Percentiles rank a stretch among this genome's conserved stretches.
These are phyloP conservation scores for Blastobotrys serpentis DNA, from an alignment of 1,139 yeast genomes.

Conservation along the genomic window DNA sequence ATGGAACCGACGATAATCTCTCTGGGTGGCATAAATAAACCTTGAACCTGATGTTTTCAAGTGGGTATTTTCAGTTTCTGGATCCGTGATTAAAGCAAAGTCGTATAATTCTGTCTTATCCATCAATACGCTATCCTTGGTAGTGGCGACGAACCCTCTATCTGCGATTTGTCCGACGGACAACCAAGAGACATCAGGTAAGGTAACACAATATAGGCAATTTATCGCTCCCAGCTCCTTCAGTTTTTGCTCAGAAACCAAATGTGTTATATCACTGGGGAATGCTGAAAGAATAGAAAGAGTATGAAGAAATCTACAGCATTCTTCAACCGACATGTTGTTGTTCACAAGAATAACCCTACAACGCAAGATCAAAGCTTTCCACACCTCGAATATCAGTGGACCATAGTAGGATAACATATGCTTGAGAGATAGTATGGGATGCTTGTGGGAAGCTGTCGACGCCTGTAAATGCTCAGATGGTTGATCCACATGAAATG, in stretches of 20 bases:
- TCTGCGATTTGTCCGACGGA: slow-evolving; percentile 15
- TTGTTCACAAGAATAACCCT: slow-evolving; percentile 54
- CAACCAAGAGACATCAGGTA: slow-evolving; percentile 48
- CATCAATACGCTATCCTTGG: slow-evolving; percentile 68
- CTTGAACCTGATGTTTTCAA: slow-evolving; percentile 10
- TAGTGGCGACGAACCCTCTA: slow-evolving; percentile 57
- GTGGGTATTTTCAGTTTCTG: slow-evolving; percentile 6
- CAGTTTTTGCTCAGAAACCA: slow-evolving; percentile 24
- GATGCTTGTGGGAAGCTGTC: slow-evolving; percentile 43
- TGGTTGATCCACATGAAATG: slow-evolving; percentile 8
- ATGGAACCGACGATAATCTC: slow-evolving; percentile 34
- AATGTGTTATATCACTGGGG: slow-evolving; percentile 40
- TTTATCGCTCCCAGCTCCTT: slow-evolving; percentile 15
- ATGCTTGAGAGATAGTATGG: slow-evolving; percentile 49
- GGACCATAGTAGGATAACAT: slow-evolving; percentile 66
- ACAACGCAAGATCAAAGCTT: slow-evolving; percentile 61
- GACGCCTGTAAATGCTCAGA: slow-evolving; percentile 4
- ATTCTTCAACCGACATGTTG: slow-evolving; percentile 37
- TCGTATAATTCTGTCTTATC: slow-evolving; percentile 56
- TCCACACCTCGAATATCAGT: slow-evolving; percentile 66
- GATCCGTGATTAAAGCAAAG: slow-evolving; percentile 32
- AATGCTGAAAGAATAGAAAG: slow-evolving; percentile 49
- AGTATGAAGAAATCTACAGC: slow-evolving; percentile 50
- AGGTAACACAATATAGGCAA: slow-evolving; percentile 55
- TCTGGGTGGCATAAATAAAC: slow-evolving; percentile 26